Evolutionary conservation across 192 early-diverging fungal species (phyloP), one percentile per base, ranked within the genome.

Genomic region (Podila verticillata): DNA sequence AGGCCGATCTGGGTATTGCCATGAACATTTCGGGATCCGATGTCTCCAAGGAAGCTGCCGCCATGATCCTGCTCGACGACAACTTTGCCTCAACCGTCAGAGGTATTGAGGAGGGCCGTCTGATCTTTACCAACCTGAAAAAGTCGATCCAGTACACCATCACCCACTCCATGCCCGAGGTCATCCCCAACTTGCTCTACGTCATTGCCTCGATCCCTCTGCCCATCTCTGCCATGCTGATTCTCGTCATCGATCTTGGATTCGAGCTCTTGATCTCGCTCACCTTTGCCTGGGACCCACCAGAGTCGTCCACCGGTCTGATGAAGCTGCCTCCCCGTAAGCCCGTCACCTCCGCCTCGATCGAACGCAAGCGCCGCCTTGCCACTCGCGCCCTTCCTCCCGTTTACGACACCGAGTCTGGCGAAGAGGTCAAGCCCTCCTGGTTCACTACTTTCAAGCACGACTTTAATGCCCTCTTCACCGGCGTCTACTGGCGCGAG

Each of bases 41-140:
- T 82, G 96, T 98, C 29, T 95, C 95, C 36, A 99, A 99, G 83
- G 96, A 97, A 69, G 95, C 95, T 8, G 97, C 97, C 26, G 87
- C 95, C 58, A 99, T 99, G 97, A 96, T 99, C 75, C 85, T 99
- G 61, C 81, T 99, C 47, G 96, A 99, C 82, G 96, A 99, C 83
- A 98, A 99, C 89, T 99, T 99, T 92, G 95, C 97, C 17, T 95
- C 94, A 12, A 94, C 93, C 51, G 93, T 99, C 51, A 81, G 86
- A 30, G 97, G 96, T 75, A 96, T 99, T 78, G 92, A 94, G 81
- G 95, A 99, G 77, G 97, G 96, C 48, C 91, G 97, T 19, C 83
- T 98, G 59, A 97, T 99, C 72, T 99, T 99, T 84, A 86, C 88
- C 80, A 99, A 99, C 84, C 83, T 99, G 65, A 96, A 96, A 77